Evolutionary conservation across 1,284 basidiomycete species (phyloP).

Genomic region (Wallemia mellicola): DNA sequence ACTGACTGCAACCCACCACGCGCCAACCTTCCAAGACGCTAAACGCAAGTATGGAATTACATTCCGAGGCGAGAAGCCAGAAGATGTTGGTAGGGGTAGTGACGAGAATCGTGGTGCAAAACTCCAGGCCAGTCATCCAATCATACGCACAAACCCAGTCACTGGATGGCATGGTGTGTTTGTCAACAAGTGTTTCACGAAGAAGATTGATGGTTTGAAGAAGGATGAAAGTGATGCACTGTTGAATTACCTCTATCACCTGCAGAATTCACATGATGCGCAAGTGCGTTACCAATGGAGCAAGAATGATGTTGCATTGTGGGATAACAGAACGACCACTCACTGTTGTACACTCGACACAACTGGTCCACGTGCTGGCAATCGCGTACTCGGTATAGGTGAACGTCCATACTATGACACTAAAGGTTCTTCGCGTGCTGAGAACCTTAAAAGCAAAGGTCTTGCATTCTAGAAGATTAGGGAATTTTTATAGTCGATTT

Average conservation of each 20-base stretch:
- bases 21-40: slow-evolving; percentile 2
- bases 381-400: slow-evolving; percentile 21
- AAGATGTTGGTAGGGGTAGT: neutral
- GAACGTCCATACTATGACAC: slow-evolving; percentile 7
- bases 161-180: slow-evolving; percentile 8
- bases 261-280: slow-evolving; percentile 19
- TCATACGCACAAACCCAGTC: slow-evolving; percentile 9
- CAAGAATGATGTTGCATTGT: slow-evolving; percentile 11
- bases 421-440: neutral
- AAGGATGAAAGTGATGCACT: slow-evolving; percentile 3
- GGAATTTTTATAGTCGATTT: neutral
- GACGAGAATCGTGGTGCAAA: slow-evolving; percentile 6
- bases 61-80: neutral
- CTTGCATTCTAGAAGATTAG: neutral
- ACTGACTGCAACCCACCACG: slow-evolving; percentile 1
- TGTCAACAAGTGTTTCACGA: slow-evolving; percentile 4
- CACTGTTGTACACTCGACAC: slow-evolving; percentile 15
- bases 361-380: slow-evolving; percentile 9
- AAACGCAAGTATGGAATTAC: neutral
- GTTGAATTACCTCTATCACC: slow-evolving; percentile 3
- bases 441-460: neutral
- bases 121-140: slow-evolving; percentile 7
- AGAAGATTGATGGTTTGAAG: slow-evolving; percentile 4
- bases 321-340: slow-evolving; percentile 22
- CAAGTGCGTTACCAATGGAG: slow-evolving; percentile 26